Conservation (phyloP, 257 asterid genomes). For the Primulina tabacum region DNA sequence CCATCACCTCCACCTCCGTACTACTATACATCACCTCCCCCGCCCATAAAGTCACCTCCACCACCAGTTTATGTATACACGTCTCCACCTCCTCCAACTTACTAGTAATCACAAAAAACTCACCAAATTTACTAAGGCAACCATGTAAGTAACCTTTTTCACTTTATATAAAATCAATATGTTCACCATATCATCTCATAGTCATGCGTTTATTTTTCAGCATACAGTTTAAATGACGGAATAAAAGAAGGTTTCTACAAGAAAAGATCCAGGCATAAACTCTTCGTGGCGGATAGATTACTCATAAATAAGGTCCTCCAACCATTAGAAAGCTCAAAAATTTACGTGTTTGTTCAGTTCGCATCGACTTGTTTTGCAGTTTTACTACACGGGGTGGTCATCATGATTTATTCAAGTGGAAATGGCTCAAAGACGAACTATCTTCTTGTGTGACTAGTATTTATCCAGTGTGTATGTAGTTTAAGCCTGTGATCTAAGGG, state of each 20-base stretch:
- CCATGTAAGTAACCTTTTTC: constrained; percentile 33
- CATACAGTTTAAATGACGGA: constrained; percentile 23
- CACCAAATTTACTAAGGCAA: constrained; percentile 15
- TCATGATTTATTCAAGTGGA: constrained; percentile 23
- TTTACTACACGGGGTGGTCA: constrained; percentile 25
- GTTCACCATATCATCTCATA: background rate
- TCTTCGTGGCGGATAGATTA: constrained; percentile 16
- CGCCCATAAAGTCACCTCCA: constrained; percentile 46
- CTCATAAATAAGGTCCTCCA: constrained; percentile 37
- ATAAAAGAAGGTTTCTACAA: constrained; percentile 34
- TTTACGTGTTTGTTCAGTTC: constrained; percentile 32
- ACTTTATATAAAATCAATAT: background rate
- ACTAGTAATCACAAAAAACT: constrained; percentile 27
- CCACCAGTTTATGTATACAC: constrained; percentile 37
- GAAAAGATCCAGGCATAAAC: constrained; percentile 12
- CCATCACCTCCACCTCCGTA: constrained; percentile 28
- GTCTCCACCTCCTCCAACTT: constrained; percentile 53
- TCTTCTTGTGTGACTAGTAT: background rate
- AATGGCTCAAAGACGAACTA: constrained; percentile 24
- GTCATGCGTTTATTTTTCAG: constrained; percentile 26
- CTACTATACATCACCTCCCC: constrained; percentile 49
- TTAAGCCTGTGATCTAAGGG: background rate
- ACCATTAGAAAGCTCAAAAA: constrained; percentile 21
- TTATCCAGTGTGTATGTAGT: no score
- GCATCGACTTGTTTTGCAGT: constrained; percentile 28